phyloP scores from a whole-genome alignment of 2,329 filamentous ascomycete species.

The Colletotrichum neosansevieriae region DNA sequence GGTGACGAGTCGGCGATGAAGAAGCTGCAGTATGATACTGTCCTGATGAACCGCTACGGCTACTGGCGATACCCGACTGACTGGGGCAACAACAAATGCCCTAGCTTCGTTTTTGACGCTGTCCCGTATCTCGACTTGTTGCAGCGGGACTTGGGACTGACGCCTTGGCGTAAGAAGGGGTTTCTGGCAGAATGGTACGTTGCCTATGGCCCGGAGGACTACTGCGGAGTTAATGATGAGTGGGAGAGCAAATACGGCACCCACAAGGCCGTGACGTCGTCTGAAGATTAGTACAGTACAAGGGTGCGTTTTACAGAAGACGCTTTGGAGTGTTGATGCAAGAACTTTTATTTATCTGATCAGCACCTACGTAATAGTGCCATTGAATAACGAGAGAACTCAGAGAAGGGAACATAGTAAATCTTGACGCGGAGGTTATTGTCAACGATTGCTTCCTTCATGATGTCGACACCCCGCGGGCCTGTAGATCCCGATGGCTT shows the following conservation, averaged over 20 bases:
- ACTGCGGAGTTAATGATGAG: conserved; percentile 65
- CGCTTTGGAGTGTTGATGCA: too few species aligned
- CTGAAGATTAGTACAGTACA: too few species aligned
- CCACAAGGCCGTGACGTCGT: background rate
- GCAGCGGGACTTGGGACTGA: conserved; percentile 73
- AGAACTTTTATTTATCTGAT: too few species aligned
- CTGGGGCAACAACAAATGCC: conserved; percentile 67
- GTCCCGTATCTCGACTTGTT: conserved; percentile 80
- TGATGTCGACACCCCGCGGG: too few species aligned
- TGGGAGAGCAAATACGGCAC: conserved; percentile 51
- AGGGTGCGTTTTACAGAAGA: too few species aligned
- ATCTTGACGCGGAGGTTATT: too few species aligned
- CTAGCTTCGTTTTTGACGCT: conserved; percentile 81
- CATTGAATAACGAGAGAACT: too few species aligned
- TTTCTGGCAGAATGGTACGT: conserved; percentile 63
- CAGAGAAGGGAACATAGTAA: too few species aligned
- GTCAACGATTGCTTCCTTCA: too few species aligned
- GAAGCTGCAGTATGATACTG: conserved; percentile 63
- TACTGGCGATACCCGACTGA: conserved; percentile 78
- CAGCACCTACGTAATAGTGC: too few species aligned
- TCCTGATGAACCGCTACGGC: conserved; percentile 76
- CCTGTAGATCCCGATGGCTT: too few species aligned
- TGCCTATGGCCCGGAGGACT: conserved; percentile 71
- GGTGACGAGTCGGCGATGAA: conserved; percentile 47
- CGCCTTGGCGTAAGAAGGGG: conserved; percentile 66